phyloP scores from a whole-genome alignment of 495 filamentous ascomycete species.

The Aspergillus sclerotioniger region DNA sequence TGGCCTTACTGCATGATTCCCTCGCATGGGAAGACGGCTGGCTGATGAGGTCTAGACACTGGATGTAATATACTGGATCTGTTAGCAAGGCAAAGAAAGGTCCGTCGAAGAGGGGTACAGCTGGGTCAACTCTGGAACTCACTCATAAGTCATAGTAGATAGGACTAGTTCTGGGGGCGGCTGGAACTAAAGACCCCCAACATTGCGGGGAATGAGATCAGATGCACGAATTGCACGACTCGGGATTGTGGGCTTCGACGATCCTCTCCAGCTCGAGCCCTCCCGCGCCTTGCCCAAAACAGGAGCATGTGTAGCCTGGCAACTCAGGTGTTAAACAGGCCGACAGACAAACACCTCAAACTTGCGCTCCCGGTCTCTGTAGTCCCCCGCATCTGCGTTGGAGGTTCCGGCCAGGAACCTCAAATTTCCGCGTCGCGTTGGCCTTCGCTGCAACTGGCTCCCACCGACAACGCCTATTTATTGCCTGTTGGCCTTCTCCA shows the following conservation, averaged over 20 bases:
- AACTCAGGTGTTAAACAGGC: slow-evolving; percentile 19
- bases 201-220: not conserved
- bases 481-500: slow-evolving; percentile 8
- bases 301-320: slow-evolving; percentile 5
- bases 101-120: too few relatives aligned
- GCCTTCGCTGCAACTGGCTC: slow-evolving; percentile 8
- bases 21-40: not conserved
- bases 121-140: too few relatives aligned
- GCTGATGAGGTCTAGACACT: not conserved
- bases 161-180: not conserved
- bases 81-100: too few relatives aligned
- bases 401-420: slow-evolving; percentile 17
- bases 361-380: slow-evolving; percentile 16
- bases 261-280: not conserved
- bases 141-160: too few relatives aligned
- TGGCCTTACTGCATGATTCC: not conserved
- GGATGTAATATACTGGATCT: not conserved
- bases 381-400: slow-evolving; percentile 21
- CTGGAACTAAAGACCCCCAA: not conserved
- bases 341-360: not conserved
- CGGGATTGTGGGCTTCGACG: not conserved
- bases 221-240: not conserved
- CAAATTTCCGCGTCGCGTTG: slow-evolving; percentile 46
- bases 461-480: not conserved
- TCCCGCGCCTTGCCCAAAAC: not conserved